These are phyloP conservation scores for Coemansia sp. DNA, from an alignment of 192 early-diverging fungal species.

Conservation along the genomic window DNA sequence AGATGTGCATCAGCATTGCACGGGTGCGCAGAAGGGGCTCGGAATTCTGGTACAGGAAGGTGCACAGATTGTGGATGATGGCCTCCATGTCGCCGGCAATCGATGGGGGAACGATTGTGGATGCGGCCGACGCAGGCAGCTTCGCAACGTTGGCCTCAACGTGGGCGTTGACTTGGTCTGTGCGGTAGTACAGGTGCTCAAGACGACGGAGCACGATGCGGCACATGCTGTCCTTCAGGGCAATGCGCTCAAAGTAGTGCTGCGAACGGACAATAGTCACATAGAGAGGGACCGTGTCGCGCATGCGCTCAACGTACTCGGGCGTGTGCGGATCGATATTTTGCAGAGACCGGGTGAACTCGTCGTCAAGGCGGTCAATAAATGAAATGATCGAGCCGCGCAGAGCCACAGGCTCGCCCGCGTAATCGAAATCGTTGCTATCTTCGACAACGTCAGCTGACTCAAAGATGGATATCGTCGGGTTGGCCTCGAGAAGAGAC, in stretches of 20 bases:
- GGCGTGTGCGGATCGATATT: constrained; percentile 96
- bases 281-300: constrained; percentile 87
- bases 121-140: constrained; percentile 51
- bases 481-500: constrained; percentile 73
- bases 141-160: constrained; percentile 57
- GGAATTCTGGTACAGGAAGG: constrained; percentile 84
- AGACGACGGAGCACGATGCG: constrained; percentile 82
- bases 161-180: constrained; percentile 80
- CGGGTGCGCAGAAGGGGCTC: constrained; percentile 84
- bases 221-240: constrained; percentile 63
- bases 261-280: constrained; percentile 84
- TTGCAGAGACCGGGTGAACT: constrained; percentile 94
- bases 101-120: constrained; percentile 51
- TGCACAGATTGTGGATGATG: constrained; percentile 81
- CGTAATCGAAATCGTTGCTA: constrained; percentile 52
- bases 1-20: constrained; percentile 96
- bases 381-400: constrained; percentile 85
- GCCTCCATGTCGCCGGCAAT: constrained; percentile 56
- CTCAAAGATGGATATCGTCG: constrained; percentile 70
- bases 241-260: constrained; percentile 76
- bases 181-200: constrained; percentile 98
- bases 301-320: constrained; percentile 93
- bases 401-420: constrained; percentile 63
- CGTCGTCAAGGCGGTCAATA: constrained; percentile 94
- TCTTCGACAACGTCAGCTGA: constrained; percentile 46